Evolutionary conservation across 495 filamentous ascomycete genomes (phyloP), one percentile per base, ranked within the genome.

Genomic region (Pyrenopolyporus hunteri): DNA sequence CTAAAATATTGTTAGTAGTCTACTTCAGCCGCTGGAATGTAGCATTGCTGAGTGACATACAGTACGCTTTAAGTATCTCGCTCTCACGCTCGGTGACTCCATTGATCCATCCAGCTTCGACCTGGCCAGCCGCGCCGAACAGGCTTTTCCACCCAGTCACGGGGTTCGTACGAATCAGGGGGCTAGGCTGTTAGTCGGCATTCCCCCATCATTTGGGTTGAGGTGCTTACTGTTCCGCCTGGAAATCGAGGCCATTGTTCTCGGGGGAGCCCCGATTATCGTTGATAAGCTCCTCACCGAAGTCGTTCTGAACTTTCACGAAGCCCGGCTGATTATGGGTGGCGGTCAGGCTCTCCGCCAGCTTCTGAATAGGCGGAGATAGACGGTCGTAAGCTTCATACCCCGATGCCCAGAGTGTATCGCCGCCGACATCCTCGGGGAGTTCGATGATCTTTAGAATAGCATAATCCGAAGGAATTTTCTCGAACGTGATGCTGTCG

Each of bases 381-480:
- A 91, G 70, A 6, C 86, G 83, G 66, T 91, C 88, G 63, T 87
- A 91, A 2, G 86, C 77, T 57, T 90, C 88, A 57, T 89, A 90
- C 1, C 84, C 86, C 0, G 81, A 84, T 2, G 85, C 87, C 85
- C 84, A 89, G 3, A 91, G 77, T 1, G 83, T 86, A 64, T 87
- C 87, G 17, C 87, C 87, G 5, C 87, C 87, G 0, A 81, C 85
- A 32, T 74, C 72, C 46, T 76, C 73, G 1, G 88, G 87, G 1
- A 85, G 75, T 28, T 81, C 73, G 20, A 78, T 76, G 17, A 90
- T 70, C 43, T 82, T 80, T 4, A 87, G 76, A 28, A 79, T 78
- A 2, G 85, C 81, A 57, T 89, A 89, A 68, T 88, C 85, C 0
- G 84, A 80, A 1, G 85, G 85, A 9, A 78, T 76, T 7, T 75